Evolutionary conservation across 495 filamentous ascomycete genomes (phyloP).

Genomic region (Penicillium tannophilum): DNA sequence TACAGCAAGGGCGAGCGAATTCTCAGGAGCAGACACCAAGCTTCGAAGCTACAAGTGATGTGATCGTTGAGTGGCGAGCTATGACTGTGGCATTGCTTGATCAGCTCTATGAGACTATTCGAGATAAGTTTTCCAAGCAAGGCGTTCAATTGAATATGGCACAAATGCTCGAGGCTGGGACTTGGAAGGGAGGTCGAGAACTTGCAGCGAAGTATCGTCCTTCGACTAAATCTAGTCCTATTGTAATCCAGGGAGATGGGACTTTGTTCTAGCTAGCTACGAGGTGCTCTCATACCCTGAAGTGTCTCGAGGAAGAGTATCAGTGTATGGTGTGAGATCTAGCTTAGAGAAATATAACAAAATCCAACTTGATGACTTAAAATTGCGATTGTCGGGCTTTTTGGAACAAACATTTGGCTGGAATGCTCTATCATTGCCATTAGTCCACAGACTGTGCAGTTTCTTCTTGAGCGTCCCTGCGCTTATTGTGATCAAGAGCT

Average conservation of each 20-base stretch:
- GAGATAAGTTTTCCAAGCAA: constrained; percentile 48
- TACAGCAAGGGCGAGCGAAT: constrained; percentile 50
- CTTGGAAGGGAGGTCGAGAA: constrained; percentile 56
- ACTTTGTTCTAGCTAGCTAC: constrained; percentile 36
- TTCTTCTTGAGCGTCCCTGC: too few species aligned
- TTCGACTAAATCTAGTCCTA: constrained; percentile 45
- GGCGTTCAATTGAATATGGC: constrained; percentile 61
- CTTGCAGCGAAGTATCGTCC: constrained; percentile 43
- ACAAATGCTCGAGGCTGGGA: constrained; percentile 71
- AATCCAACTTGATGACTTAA: too few species aligned
- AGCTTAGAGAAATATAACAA: not conserved
- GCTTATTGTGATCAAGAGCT: too few species aligned
- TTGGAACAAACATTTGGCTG: too few species aligned
- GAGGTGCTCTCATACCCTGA: not conserved
- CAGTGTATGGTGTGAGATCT: not conserved
- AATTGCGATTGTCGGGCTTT: too few species aligned
- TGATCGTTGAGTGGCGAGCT: constrained; percentile 80
- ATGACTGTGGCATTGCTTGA: constrained; percentile 68
- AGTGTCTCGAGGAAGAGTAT: not conserved
- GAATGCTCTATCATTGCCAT: too few species aligned
- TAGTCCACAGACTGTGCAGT: too few species aligned
- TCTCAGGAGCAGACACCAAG: constrained; percentile 69
- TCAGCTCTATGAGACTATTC: constrained; percentile 58
- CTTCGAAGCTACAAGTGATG: constrained; percentile 78
- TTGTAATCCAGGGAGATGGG: constrained; percentile 47